Base-by-base conservation (phyloP, 2,329 filamentous ascomycete genomes). In the Didymella sp. region DNA sequence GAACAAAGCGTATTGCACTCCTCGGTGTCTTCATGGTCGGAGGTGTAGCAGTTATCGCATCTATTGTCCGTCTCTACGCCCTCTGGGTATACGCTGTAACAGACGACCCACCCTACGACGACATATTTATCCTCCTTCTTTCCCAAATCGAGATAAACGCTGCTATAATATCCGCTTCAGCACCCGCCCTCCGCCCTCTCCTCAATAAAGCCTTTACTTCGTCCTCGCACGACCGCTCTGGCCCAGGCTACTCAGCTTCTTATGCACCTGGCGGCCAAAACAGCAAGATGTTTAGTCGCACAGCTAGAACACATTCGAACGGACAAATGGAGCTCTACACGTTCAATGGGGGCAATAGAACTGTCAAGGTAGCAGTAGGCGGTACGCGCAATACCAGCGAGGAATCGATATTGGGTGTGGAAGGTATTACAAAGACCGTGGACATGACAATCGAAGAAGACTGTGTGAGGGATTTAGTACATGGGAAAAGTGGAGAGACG, bases 361-460 rank as follows among this genome's bases (percentile, higher is more conserved):
- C 37, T 31, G 33, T 15, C 41, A 57, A 12, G 37, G 48, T 8
- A 57, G 11, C 19, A 58, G 31, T 37, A 9, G 44, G 37, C 13
- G 42, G 24, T 25, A 51, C 51, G 9, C 40, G 52, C 9, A 60
- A 51, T 37, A 56, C 49, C 27, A 63, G 57, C 40, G 59, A 60
- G 25, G 55, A 66, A 19, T 51, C 28, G n/a, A 62, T 62, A 30
- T 25, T 66, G 2, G 35, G 41, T n/a, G 22, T 9, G 1, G 38
- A 42, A n/a, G 56, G 53, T 19, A 63, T 63, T 35, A 63, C 33
- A 24, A 59, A 56, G 44, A 63, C 61, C 2, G 44, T 59, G 2
- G 56, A 63, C 21, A 51, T 51, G 30, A 52, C 47, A 30, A 35
- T 52, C 6, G 41, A 57, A 40, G 37, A 40, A 40, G 37, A 40